Conservation (phyloP, 805 yeast species). For the Kurtzmaniella fragi region DNA sequence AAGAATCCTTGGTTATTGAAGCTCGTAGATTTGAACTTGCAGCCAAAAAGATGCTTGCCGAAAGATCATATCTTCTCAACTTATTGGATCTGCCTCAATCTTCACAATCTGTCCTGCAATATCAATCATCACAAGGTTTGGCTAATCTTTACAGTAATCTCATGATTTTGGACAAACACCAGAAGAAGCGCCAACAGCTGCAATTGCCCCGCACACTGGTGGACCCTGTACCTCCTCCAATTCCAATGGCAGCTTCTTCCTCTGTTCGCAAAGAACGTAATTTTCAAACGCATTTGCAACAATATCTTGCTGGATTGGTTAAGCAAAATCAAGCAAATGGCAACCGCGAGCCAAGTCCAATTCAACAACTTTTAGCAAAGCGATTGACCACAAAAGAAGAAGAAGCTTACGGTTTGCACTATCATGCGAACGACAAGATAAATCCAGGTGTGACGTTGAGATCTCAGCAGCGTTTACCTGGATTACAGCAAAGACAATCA, state of each 20-base stretch:
- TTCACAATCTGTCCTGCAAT: conserved; percentile 70
- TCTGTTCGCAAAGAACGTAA: conserved; percentile 36
- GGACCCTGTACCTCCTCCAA: conserved; percentile 55
- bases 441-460: conserved; percentile 80
- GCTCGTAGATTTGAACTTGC: conserved; percentile 89
- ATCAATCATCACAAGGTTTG: conserved; percentile 80
- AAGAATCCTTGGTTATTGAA: conserved; percentile 88
- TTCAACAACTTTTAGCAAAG: conserved; percentile 44
- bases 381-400: conserved; percentile 73
- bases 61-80: conserved; percentile 72
- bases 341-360: conserved; percentile 33
- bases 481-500: conserved; percentile 55
- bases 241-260: conserved; percentile 53
- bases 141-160: conserved; percentile 79
- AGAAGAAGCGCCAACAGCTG: conserved; percentile 49
- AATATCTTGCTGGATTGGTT: conserved; percentile 31
- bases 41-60: conserved; percentile 81
- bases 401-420: conserved; percentile 75
- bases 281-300: conserved; percentile 44
- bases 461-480: conserved; percentile 50
- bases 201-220: conserved; percentile 17
- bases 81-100: conserved; percentile 83
- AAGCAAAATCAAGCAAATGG: conserved; percentile 26
- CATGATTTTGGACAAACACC: conserved; percentile 61
- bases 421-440: conserved; percentile 64